Evolutionary conservation across 164 flowering plant genomes (phyloP), one percentile per base, ranked within the genome.

Genomic region (Vitis riparia): DNA sequence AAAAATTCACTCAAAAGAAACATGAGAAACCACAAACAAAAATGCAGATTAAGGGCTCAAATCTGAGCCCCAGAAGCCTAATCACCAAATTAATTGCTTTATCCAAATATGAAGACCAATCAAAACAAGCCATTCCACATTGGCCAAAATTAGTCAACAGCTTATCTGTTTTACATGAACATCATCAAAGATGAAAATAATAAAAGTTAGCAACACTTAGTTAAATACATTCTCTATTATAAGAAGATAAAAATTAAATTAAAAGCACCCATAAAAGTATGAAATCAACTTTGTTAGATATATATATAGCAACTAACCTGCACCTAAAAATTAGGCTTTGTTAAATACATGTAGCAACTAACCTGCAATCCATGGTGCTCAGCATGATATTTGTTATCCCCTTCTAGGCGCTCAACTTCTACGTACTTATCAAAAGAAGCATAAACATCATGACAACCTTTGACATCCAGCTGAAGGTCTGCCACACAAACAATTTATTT

Each of bases 351-450:
- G 27, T 23, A 63, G 47, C 37, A 62, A 71, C 83, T 49, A 49
- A 89, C 94, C 91, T 89, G 93, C 68, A 87, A 70, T 2, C 91
- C 93, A 78, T 79, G 73, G 52, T 81, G 81, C 66, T 85, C 93
- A 65, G 93, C 88, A 73, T 86, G 89, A 76, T 89, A 89, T 60
- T 85, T 87, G 70, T 87, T 86, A 75, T 84, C 91, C 23, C 91
- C 93, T 66, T 87, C 93, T 66, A 89, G 89, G 14, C 80, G 77
- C 72, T 89, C 90, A 71, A 88, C 88, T 73, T 88, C 91, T 55
- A 89, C 91, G 76, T 86, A 87, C 75, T 87, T 84, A 62, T 87
- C 93, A 81, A 89, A 89, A 55, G 93, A 87, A 74, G 87, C 91
- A 81, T 89, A 89, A 74, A 89, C 87, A 79, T 87, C 91, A 58